These are phyloP conservation scores for Tolypocladium guangdongense DNA, from an alignment of 2,329 filamentous ascomycete species.

Conservation along the genomic window DNA sequence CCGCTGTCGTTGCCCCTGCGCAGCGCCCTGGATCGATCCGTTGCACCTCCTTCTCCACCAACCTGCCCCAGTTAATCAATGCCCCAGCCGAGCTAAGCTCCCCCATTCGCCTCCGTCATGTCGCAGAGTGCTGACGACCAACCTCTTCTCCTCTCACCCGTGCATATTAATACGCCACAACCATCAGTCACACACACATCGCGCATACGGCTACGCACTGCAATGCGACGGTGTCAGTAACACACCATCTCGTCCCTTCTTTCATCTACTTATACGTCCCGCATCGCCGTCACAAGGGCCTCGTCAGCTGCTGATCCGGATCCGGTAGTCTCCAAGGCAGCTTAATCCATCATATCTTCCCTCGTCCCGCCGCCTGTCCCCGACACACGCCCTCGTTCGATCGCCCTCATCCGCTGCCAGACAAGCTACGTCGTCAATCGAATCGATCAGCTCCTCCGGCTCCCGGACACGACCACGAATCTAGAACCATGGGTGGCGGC, in stretches of 20 bases:
- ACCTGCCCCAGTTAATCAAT: background rate
- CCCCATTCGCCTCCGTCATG: background rate
- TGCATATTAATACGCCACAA: background rate
- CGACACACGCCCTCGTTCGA: slow-evolving; percentile 12
- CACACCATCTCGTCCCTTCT: background rate
- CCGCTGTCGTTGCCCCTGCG: background rate
- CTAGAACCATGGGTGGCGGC: slow-evolving; percentile 39
- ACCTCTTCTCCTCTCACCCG: background rate
- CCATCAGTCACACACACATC: background rate
- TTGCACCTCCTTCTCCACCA: background rate
- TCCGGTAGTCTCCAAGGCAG: slow-evolving; percentile 11
- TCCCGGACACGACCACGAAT: slow-evolving; percentile 16
- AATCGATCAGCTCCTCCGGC: slow-evolving; percentile 27
- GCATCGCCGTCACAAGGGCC: background rate
- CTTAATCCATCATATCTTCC: slow-evolving; percentile 12
- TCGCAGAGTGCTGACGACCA: background rate
- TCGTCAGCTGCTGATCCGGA: slow-evolving; percentile 11
- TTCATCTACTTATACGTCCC: background rate
- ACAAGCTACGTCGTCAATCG: slow-evolving; percentile 18
- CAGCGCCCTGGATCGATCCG: background rate
- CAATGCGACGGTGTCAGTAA: slow-evolving; percentile 1
- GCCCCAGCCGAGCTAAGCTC: background rate
- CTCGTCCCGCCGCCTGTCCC: slow-evolving; percentile 12
- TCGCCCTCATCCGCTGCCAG: slow-evolving; percentile 7
- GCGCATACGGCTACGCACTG: background rate